Evolutionary conservation across 1,284 basidiomycete species (phyloP), one percentile per base, ranked within the genome.

Genomic region (Uromyces viciae-fabae): DNA sequence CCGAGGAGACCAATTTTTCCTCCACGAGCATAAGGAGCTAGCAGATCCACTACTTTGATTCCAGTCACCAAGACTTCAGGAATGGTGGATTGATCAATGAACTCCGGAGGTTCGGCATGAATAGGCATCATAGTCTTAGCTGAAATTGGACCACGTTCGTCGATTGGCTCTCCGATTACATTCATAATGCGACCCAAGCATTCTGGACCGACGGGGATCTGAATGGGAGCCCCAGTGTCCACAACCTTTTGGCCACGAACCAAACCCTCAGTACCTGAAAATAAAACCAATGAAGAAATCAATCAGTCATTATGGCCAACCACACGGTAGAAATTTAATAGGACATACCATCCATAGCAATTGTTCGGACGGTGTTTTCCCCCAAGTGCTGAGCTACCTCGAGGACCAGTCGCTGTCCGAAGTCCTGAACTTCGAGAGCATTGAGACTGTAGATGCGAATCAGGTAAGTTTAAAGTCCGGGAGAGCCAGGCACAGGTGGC

Each of bases 1-100:
- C 96, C 96, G 89, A 99, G 97, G 85, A 99, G 93, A 91, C 96
- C 96, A 88, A 99, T 98, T 90, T 99, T 99, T 89, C 96, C 96
- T 90, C 96, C 96, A 93, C 96, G 95, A 85, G 95, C 96, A 88
- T 99, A 99, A 82, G 96, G 96, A 83, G 96, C 96, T 85, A 99
- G 92, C 84, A 99, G 91, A 88, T 99, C 96, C 88, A 99, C 96
- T 87, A 99, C 96, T 90, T 99, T 98, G 91, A 99, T 98, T 90
- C 96, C 96, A 82, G 96, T 99, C 89, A 98, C 96, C 85, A 99
- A 90, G 81, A 99, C 94, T 88, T 99, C 96, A 84, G 96, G 95
- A 75, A 93, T 93, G 82, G 96, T 98, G 66, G 96, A 98, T 88
- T 99, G 96, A 86, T 98, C 96, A 84, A 97, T 93, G 89, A 98